Percentiles rank a stretch among this genome's conserved stretches.
Conservation (phyloP, 78 protist species). For the Guillardia theta region DNA sequence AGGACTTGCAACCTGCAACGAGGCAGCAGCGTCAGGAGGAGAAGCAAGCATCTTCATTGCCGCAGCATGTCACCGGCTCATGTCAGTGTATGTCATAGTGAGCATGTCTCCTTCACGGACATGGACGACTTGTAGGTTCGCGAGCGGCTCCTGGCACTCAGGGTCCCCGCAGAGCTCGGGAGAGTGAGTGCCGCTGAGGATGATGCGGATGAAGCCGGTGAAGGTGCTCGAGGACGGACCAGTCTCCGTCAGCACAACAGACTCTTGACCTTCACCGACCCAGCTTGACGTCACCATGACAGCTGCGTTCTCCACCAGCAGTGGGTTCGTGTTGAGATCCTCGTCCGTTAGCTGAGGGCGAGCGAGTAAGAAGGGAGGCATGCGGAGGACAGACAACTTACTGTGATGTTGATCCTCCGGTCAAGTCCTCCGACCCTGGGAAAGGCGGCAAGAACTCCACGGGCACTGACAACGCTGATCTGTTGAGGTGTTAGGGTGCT, state of each 20-base stretch:
- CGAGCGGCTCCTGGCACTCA: not conserved
- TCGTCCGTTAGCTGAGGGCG: no score
- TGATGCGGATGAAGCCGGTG: not conserved
- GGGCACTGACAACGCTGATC: not conserved
- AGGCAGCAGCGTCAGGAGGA: no score
- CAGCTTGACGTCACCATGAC: not conserved
- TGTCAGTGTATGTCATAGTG: not conserved
- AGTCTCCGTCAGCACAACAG: not conserved
- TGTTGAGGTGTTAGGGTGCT: no score
- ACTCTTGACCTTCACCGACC: not conserved
- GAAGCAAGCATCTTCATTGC: no score
- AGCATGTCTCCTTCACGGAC: not conserved
- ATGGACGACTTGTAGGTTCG: not conserved
- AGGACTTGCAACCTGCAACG: no score
- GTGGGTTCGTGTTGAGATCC: not conserved
- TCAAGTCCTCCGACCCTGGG: not conserved
- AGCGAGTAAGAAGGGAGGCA: no score
- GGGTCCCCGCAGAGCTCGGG: not conserved
- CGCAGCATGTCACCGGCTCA: not conserved
- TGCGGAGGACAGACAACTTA: no score
- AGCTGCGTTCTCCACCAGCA: not conserved
- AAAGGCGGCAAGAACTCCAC: not conserved
- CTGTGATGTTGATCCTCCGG: not conserved
- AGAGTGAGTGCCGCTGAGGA: not conserved
- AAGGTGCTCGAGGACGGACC: not conserved